Percentiles rank a stretch among this genome's conserved stretches.
These are phyloP conservation scores for Cryptococcus deneoformans DNA, from an alignment of 1,284 basidiomycete species.

Conservation along the genomic window DNA sequence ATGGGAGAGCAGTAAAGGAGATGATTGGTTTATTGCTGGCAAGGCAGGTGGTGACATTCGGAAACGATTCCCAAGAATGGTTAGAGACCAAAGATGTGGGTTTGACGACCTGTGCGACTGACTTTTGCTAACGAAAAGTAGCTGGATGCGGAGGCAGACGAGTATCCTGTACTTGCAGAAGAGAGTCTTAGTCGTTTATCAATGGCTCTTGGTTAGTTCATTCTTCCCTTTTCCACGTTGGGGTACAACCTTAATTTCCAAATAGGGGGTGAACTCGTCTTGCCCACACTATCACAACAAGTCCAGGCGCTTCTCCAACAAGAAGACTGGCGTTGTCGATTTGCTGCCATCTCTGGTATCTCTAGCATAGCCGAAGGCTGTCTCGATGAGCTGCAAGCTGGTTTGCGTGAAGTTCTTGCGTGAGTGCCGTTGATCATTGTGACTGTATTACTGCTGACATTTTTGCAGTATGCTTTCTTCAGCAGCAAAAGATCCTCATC, in stretches of 20 bases:
- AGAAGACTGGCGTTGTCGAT: constrained; percentile 72
- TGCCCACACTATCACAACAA: constrained; percentile 71
- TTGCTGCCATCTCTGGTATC: constrained; percentile 66
- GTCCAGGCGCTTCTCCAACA: constrained; percentile 70
- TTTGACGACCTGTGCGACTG: constrained; percentile 4
- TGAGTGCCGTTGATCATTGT: constrained; percentile 1
- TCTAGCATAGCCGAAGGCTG: constrained; percentile 32
- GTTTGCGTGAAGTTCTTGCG: constrained; percentile 17
- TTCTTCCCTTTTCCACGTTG: not conserved
- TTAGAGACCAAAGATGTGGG: constrained; percentile 65
- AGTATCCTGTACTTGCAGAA: constrained; percentile 70
- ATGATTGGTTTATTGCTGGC: constrained; percentile 34
- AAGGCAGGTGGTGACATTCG: constrained; percentile 37
- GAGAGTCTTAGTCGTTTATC: constrained; percentile 72
- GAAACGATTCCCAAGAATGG: constrained; percentile 62
- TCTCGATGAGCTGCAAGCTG: constrained; percentile 16
- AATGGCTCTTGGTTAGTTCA: constrained; percentile 59
- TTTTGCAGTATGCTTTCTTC: constrained; percentile 69
- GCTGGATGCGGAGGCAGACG: constrained; percentile 67
- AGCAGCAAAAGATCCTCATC: constrained; percentile 71
- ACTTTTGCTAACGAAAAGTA: constrained; percentile 31
- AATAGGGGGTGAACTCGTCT: constrained; percentile 58
- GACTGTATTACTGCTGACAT: not conserved
- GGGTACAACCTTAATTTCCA: not conserved
- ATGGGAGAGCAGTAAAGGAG: constrained; percentile 25